Conservation (phyloP, 2,329 filamentous ascomycete species). For the Chalara sp. region DNA sequence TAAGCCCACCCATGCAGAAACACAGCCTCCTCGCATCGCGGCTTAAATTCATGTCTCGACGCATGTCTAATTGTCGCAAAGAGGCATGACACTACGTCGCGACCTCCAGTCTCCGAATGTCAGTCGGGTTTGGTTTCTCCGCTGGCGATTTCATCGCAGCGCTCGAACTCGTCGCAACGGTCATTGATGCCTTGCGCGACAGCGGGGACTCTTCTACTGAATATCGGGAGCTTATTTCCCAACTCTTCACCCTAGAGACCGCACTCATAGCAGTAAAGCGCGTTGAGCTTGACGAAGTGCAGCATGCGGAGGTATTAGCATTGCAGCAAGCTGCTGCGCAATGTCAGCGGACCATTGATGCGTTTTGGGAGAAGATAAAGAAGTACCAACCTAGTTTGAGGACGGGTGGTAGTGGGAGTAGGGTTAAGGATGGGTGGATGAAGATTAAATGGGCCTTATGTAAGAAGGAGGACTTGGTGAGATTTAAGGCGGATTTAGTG, state of each 20-base stretch:
- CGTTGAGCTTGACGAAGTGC: conserved; percentile 18
- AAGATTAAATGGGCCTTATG: no score
- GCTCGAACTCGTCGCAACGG: conserved; percentile 17
- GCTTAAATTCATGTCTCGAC: no score
- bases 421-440: conserved; percentile 13
- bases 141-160: conserved; percentile 23
- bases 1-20: no score
- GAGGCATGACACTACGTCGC: no score
- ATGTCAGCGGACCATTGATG: conserved; percentile 24
- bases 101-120: no score
- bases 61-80: no score
- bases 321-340: conserved; percentile 18
- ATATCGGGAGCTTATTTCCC: conserved; percentile 15
- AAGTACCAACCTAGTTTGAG: conserved; percentile 21
- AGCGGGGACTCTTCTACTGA: conserved; percentile 8
- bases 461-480: no score
- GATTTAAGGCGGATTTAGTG: no score
- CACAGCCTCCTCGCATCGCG: no score
- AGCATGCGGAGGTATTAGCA: conserved; percentile 15
- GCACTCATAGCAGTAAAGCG: conserved; percentile 21
- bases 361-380: conserved; percentile 22
- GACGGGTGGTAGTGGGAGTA: conserved; percentile 1
- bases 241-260: conserved; percentile 18
- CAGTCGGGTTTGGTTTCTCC: conserved; percentile 20
- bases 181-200: conserved; percentile 13